phyloP scores from a whole-genome alignment of 495 filamentous ascomycete species.

The Penicillium mononematosum region DNA sequence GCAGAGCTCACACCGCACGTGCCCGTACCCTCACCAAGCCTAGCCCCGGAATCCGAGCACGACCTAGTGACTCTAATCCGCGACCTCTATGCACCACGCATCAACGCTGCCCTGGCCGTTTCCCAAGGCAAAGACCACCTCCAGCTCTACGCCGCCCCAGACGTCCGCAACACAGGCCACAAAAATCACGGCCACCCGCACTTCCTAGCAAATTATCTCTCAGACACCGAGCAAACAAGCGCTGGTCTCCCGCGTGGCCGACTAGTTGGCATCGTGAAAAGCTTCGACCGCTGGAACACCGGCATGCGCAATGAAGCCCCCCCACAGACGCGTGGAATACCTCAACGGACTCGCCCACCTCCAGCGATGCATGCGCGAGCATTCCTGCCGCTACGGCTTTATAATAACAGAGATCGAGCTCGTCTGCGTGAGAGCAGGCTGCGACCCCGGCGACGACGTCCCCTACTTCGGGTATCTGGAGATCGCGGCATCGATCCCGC shows the following conservation, averaged over 20 bases:
- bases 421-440: constrained; percentile 78
- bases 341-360: constrained; percentile 79
- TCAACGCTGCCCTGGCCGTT: constrained; percentile 73
- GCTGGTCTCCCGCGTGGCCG: constrained; percentile 71
- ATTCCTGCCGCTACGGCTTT: constrained; percentile 89
- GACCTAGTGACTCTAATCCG: constrained; percentile 67
- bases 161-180: constrained; percentile 50
- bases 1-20: constrained; percentile 62
- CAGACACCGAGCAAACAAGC: constrained; percentile 69
- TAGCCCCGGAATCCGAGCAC: constrained; percentile 71
- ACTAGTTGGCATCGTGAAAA: constrained; percentile 83
- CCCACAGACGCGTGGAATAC: constrained; percentile 79
- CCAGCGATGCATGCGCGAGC: constrained; percentile 87
- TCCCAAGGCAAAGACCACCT: constrained; percentile 62
- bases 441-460: constrained; percentile 59
- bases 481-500: constrained; percentile 60
- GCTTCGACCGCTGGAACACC: constrained; percentile 89
- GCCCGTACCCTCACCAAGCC: constrained; percentile 45
- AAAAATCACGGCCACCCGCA: constrained; percentile 55
- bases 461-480: constrained; percentile 87
- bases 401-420: constrained; percentile 95
- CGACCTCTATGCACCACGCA: constrained; percentile 69
- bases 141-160: constrained; percentile 55
- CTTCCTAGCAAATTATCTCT: constrained; percentile 68
- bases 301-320: constrained; percentile 80